A percentile compares a stretch with the other conserved stretches of the same genome.
phyloP scores from a whole-genome alignment of 306 rosid species.

The Trifolium repens region DNA sequence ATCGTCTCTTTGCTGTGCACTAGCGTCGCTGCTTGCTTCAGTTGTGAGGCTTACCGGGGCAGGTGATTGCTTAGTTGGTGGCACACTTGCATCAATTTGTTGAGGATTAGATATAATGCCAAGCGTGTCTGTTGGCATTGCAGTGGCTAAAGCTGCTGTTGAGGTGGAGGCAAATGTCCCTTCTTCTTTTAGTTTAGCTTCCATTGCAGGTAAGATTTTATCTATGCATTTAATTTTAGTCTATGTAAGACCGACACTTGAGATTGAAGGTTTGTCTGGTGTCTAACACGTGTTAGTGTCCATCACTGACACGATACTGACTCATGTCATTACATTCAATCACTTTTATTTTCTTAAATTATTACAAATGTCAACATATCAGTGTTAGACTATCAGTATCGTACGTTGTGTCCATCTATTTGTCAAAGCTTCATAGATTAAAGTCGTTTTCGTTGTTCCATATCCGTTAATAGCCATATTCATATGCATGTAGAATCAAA shows the following conservation, averaged over 20 bases:
- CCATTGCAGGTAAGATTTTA: constrained; percentile 61
- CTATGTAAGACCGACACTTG: not conserved
- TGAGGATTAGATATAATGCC: constrained; percentile 80
- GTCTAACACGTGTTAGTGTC: not conserved
- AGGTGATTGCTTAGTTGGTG: constrained; percentile 97
- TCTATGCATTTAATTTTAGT: constrained; percentile 23
- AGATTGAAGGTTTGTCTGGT: not conserved
- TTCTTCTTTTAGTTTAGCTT: constrained; percentile 51
- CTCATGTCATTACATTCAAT: not conserved
- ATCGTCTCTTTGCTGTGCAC: constrained; percentile 70
- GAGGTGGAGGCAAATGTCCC: constrained; percentile 84
- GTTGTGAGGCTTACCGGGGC: constrained; percentile 87
- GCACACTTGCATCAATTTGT: constrained; percentile 69
- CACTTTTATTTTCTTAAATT: not conserved
- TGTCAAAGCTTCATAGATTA: no score
- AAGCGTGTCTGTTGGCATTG: constrained; percentile 85
- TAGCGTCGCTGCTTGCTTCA: constrained; percentile 75
- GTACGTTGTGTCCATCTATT: no score
- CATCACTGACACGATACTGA: not conserved
- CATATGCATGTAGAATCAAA: constrained; percentile 25
- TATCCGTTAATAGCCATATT: not conserved
- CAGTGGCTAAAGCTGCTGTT: constrained; percentile 83
- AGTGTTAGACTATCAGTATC: not conserved
- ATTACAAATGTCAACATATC: not conserved
- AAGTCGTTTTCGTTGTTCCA: no score